A percentile compares a stretch with the other conserved stretches of the same genome.
Evolutionary conservation across 2,329 filamentous ascomycete genomes (phyloP).

Genomic region (Fusarium keratoplasticum): DNA sequence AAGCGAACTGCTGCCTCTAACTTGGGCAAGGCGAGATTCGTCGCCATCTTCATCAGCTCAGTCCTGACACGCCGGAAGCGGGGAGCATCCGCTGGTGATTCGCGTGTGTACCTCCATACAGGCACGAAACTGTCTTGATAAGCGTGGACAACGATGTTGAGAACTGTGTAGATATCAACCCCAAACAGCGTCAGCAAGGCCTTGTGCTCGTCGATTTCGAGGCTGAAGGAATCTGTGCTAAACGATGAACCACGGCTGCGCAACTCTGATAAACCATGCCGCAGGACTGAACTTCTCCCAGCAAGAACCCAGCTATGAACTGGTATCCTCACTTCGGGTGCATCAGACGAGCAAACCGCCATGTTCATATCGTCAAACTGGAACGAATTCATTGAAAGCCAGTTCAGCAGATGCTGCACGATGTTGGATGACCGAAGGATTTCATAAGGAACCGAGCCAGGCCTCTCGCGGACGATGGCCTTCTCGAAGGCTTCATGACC

Average conservation of each 20-base stretch:
- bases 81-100: constrained; percentile 72
- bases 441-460: constrained; percentile 62
- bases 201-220: constrained; percentile 59
- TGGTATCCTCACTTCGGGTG: constrained; percentile 79
- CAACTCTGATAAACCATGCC: constrained; percentile 70
- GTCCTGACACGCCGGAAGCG: constrained; percentile 83
- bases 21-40: constrained; percentile 74
- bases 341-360: constrained; percentile 65
- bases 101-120: constrained; percentile 84
- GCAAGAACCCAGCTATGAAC: constrained; percentile 85
- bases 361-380: constrained; percentile 57
- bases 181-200: constrained; percentile 72
- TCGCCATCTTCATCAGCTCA: constrained; percentile 90
- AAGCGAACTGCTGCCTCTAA: constrained; percentile 83
- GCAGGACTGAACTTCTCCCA: constrained; percentile 77
- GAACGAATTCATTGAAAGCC: constrained; percentile 57
- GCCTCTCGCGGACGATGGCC: constrained; percentile 56
- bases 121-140: constrained; percentile 86
- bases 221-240: constrained; percentile 44
- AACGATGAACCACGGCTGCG: constrained; percentile 49
- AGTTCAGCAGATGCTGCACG: constrained; percentile 69
- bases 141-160: constrained; percentile 82
- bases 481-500: constrained; percentile 55
- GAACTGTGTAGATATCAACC: constrained; percentile 80
- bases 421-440: constrained; percentile 73